Conservation (phyloP, 805 yeast genomes). For the Pichia phayaonensis region DNA sequence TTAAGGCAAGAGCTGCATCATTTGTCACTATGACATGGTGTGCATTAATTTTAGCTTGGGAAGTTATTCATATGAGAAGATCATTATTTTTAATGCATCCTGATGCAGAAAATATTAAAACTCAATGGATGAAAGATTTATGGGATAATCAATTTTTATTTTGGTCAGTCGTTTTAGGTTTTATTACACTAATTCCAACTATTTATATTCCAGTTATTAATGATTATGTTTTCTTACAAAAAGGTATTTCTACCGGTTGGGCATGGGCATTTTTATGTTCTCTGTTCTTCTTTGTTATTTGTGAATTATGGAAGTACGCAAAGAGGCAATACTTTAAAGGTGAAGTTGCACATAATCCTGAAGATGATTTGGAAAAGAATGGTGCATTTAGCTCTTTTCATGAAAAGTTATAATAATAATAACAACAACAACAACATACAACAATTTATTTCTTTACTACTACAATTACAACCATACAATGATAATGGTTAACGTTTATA, state of each 20-base stretch:
- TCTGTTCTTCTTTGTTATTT: slow-evolving; percentile 46
- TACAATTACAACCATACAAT: too few relatives aligned
- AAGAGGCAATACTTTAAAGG: slow-evolving; percentile 49
- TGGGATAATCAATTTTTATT: slow-evolving; percentile 72
- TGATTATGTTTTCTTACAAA: slow-evolving; percentile 64
- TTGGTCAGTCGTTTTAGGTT: slow-evolving; percentile 72
- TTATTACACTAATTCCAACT: slow-evolving; percentile 68
- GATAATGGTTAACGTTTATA: too few relatives aligned
- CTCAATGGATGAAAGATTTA: slow-evolving; percentile 54
- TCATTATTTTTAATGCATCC: slow-evolving; percentile 70
- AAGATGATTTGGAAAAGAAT: slow-evolving; percentile 51
- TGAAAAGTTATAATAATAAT: not conserved
- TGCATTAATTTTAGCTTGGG: slow-evolving; percentile 77
- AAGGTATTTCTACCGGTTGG: slow-evolving; percentile 73
- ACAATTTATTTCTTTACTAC: not conserved
- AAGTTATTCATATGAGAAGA: slow-evolving; percentile 62
- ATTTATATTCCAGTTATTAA: slow-evolving; percentile 87
- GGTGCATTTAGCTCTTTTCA: slow-evolving; percentile 1
- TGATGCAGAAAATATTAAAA: slow-evolving; percentile 50
- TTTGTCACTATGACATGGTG: slow-evolving; percentile 86
- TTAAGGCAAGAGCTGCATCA: slow-evolving; percentile 67
- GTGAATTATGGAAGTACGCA: slow-evolving; percentile 59
- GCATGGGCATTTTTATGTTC: slow-evolving; percentile 60
- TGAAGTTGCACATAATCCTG: slow-evolving; percentile 46
- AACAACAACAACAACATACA: too few relatives aligned